Conservation (phyloP, 225 moss, liverwort and hornwort species). For the Marchantia paleacea region DNA sequence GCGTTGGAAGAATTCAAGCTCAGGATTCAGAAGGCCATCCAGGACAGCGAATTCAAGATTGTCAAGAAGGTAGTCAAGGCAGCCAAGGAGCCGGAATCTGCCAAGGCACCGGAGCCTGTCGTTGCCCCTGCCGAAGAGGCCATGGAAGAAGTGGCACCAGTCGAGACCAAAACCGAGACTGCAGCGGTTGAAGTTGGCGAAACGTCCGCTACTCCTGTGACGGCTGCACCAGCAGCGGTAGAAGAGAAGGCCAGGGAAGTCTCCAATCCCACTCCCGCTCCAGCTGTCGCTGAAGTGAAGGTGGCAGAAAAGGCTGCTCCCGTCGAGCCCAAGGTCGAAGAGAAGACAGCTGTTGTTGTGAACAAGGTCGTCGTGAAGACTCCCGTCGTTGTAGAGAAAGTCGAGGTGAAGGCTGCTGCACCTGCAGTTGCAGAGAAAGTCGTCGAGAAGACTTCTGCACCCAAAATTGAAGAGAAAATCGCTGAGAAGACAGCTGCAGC, state of each 20-base stretch:
- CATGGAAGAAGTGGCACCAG: background rate
- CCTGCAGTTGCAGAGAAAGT: background rate
- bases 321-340: background rate
- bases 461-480: background rate
- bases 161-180: conserved; percentile 6
- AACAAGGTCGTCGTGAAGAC: background rate
- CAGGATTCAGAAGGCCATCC: conserved; percentile 46
- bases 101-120: conserved; percentile 11
- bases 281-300: background rate
- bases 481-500: background rate
- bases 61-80: conserved; percentile 32
- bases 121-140: background rate
- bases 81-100: conserved; percentile 17
- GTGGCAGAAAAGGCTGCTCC: background rate
- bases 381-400: background rate
- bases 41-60: conserved; percentile 39
- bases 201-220: conserved; percentile 13
- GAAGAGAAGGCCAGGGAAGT: conserved; percentile 1
- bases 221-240: background rate
- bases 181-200: conserved; percentile 1
- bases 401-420: conserved; percentile 11
- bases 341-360: conserved; percentile 4
- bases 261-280: conserved; percentile 4
- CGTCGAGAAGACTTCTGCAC: background rate
- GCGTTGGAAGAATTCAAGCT: conserved; percentile 48